Evolutionary conservation across 257 asterid species (phyloP), one percentile per base, ranked within the genome.

Genomic region (Sherardia arvensis): DNA sequence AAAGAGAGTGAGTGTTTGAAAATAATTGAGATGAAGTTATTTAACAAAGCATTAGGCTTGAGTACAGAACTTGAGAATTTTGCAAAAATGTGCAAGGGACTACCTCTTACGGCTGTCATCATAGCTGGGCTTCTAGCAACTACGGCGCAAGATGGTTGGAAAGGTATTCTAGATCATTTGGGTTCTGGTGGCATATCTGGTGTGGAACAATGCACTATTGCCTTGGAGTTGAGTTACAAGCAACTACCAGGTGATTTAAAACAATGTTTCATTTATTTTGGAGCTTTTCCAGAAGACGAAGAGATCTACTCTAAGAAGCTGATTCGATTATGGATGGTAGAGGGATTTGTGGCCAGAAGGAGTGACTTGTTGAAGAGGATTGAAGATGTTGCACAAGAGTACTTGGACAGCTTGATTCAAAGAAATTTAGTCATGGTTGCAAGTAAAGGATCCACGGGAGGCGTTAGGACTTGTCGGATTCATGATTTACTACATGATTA

Each of bases 221-320:
- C 49, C 0, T 43, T 43, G 20, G 49, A 43, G 49, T 43, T 43
- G 49, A 43, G 49, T 43, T 43, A 43, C 21, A 11, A 59, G 1
- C 65, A 67, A 25, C 27, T 67, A 40, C 71, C 65, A 8, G 49
- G 43, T 3, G 20, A 27, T 43, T 17, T 67, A 2, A 67, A 38
- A 7, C 45, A 47, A 1, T 67, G 71, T 32, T 27, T 67, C 30
- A 55, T 67, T 1, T 67, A 58, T 43, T 67, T 67, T 28, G 65
- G 58, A 26, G 15, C 47, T 8, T 67, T 67, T 15, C 57, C 29
- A 17, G 33, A 43, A 49, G 71, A 57, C 10, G 9, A 5, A 38
- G 54, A 38, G 5, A 38, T 67, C n/a, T 3, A 14, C 1, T 12
- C 29, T 29, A 7, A 20, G 22, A 57, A 6, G 32, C 57, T 67